A percentile compares a stretch with the other conserved stretches of the same genome.
phyloP scores from a whole-genome alignment of 805 yeast genomes.

The Zygoascus flipseniorum region DNA sequence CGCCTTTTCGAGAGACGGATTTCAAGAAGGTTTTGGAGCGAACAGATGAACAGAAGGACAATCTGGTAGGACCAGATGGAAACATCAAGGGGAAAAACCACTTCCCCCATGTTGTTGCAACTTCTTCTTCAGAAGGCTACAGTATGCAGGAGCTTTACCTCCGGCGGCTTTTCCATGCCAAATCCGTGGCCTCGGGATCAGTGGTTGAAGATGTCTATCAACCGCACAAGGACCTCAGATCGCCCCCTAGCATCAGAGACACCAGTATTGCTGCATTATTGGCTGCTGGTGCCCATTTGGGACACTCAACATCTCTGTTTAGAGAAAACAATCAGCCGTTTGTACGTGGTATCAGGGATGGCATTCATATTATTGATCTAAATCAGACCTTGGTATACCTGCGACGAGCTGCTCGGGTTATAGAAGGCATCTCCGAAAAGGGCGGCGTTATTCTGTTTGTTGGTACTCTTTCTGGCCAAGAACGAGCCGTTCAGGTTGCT shows the following conservation, averaged over 20 bases:
- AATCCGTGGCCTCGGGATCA: conserved; percentile 55
- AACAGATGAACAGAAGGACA: neutral
- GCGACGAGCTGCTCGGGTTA: conserved; percentile 77
- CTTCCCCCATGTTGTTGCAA: conserved; percentile 58
- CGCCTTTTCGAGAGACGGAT: conserved; percentile 1
- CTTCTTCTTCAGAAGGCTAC: conserved; percentile 57
- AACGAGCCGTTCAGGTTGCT: conserved; percentile 65
- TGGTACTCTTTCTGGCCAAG: conserved; percentile 76
- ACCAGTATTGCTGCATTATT: conserved; percentile 61
- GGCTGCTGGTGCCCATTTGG: conserved; percentile 92
- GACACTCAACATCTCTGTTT: conserved; percentile 67
- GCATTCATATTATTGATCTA: conserved; percentile 84
- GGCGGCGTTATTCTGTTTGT: conserved; percentile 83
- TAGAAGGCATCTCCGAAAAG: conserved; percentile 67
- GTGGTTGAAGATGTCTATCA: conserved; percentile 50
- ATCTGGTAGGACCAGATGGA: conserved; percentile 7
- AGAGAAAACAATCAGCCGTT: conserved; percentile 79
- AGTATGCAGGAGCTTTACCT: conserved; percentile 68
- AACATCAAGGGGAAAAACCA: conserved; percentile 18
- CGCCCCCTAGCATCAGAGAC: conserved; percentile 50
- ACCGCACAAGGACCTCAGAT: conserved; percentile 57
- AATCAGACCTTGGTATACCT: conserved; percentile 71
- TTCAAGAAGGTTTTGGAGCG: conserved; percentile 1
- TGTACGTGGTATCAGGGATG: conserved; percentile 80
- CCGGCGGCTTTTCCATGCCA: conserved; percentile 59